Evolutionary conservation across 495 filamentous ascomycete genomes (phyloP).

Genomic region (Daldinia bambusicola): DNA sequence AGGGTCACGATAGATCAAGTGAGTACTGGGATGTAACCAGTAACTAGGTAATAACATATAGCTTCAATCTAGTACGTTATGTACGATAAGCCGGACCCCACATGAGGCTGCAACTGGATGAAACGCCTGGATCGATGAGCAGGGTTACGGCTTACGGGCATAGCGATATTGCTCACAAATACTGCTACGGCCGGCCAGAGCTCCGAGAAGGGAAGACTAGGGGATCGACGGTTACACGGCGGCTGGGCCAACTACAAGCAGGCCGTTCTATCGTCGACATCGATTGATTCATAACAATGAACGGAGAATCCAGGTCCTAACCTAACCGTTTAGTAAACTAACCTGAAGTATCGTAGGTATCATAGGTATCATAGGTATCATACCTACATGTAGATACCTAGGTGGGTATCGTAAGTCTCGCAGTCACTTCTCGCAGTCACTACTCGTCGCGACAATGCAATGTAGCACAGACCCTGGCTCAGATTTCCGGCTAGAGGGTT

Average conservation of each 20-base stretch:
- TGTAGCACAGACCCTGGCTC: constrained; percentile 16
- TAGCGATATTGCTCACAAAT: constrained; percentile 13
- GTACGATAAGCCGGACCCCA: constrained; percentile 23
- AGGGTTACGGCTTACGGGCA: constrained; percentile 37
- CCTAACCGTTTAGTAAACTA: no score
- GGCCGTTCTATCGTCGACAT: constrained; percentile 15
- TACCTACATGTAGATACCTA: no score
- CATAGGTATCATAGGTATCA: no score
- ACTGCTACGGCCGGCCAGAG: constrained; percentile 26
- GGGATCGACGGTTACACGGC: constrained; percentile 37
- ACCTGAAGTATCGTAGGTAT: constrained; percentile 3
- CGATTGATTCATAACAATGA: constrained; percentile 5
- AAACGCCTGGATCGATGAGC: constrained; percentile 16
- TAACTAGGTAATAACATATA: constrained; percentile 1
- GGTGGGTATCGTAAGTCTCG: no score
- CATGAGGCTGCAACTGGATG: constrained; percentile 39
- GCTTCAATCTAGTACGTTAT: constrained; percentile 5
- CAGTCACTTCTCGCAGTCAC: background rate
- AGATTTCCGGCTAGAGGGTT: constrained; percentile 31
- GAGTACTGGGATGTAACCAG: no score
- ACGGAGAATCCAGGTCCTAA: constrained; percentile 13
- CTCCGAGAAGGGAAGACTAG: constrained; percentile 34
- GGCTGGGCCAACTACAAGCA: constrained; percentile 26
- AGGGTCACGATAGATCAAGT: no score
- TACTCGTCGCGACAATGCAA: constrained; percentile 24